phyloP scores from a whole-genome alignment of 257 asterid species.

The Lavandula angustifolia region DNA sequence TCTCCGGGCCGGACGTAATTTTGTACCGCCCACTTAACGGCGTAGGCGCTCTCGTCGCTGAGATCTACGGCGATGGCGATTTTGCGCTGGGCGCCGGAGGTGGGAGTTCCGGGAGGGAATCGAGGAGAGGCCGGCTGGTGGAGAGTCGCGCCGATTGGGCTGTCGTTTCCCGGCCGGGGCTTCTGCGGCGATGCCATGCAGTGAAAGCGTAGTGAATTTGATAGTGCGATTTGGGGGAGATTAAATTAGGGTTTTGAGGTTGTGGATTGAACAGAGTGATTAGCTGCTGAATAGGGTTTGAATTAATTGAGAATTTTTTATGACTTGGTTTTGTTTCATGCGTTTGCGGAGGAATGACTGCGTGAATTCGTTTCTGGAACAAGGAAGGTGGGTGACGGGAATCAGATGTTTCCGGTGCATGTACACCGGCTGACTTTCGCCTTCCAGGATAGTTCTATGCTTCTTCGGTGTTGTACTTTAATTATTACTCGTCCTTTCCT shows the following conservation, averaged over 20 bases:
- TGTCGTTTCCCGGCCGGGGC: conserved; percentile 42
- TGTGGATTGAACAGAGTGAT: conserved; percentile 20
- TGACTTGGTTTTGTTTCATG: conserved; percentile 9
- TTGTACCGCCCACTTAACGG: conserved; percentile 75
- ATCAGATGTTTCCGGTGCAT: conserved; percentile 32
- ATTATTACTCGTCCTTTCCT: too few species aligned
- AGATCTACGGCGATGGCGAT: conserved; percentile 81
- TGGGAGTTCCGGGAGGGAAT: conserved; percentile 37
- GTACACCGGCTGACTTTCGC: conserved; percentile 8
- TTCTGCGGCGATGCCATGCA: conserved; percentile 57
- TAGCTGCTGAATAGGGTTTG: conserved; percentile 11
- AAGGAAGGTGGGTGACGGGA: conserved; percentile 19
- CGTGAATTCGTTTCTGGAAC: conserved; percentile 21
- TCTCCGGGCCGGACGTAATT: conserved; percentile 78
- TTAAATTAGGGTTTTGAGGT: conserved; percentile 27
- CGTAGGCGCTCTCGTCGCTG: conserved; percentile 74
- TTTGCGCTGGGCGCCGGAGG: conserved; percentile 32
- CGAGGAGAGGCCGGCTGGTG: conserved; percentile 79
- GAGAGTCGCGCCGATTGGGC: conserved; percentile 48
- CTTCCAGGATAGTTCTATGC: background rate
- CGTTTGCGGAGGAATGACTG: background rate
- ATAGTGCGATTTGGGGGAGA: conserved; percentile 3
- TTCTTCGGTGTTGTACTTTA: background rate
- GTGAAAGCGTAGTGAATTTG: conserved; percentile 21
- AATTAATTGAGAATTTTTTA: conserved; percentile 7